Evolutionary conservation across 225 moss, liverwort and hornwort genomes (phyloP).

Genomic region (Anthoceros angustus): DNA sequence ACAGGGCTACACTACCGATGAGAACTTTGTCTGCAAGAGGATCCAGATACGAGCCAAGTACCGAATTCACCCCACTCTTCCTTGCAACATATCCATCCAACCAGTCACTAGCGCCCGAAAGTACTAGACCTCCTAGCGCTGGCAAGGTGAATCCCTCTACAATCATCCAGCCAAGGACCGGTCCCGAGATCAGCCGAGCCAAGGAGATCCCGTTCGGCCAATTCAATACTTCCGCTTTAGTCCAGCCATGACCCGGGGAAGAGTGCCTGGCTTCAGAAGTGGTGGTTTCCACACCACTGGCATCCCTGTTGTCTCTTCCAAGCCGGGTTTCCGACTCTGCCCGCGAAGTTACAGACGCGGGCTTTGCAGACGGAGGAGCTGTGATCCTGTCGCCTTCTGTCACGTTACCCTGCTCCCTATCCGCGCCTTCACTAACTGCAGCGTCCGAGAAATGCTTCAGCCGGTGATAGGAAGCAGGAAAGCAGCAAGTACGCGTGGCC

Average conservation of each 20-base stretch:
- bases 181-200: conserved; percentile 73
- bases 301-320: neutral
- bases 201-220: conserved; percentile 87
- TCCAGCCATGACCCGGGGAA: conserved; percentile 35
- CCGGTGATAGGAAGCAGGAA: too few relatives aligned
- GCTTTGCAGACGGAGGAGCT: too few relatives aligned
- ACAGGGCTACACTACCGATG: conserved; percentile 69
- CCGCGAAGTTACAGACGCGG: too few relatives aligned
- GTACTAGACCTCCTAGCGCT: conserved; percentile 64
- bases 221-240: conserved; percentile 65
- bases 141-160: conserved; percentile 46
- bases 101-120: conserved; percentile 90
- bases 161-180: conserved; percentile 92
- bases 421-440: too few relatives aligned
- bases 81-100: conserved; percentile 91
- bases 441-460: too few relatives aligned
- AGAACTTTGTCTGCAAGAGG: conserved; percentile 96
- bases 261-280: neutral
- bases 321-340: too few relatives aligned
- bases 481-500: too few relatives aligned
- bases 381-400: too few relatives aligned
- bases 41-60: conserved; percentile 91
- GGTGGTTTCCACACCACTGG: neutral
- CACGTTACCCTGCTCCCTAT: too few relatives aligned
- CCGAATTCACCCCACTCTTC: conserved; percentile 57